phyloP scores from a whole-genome alignment of 169 alveolate species.

The Amoebophrya sp. region DNA sequence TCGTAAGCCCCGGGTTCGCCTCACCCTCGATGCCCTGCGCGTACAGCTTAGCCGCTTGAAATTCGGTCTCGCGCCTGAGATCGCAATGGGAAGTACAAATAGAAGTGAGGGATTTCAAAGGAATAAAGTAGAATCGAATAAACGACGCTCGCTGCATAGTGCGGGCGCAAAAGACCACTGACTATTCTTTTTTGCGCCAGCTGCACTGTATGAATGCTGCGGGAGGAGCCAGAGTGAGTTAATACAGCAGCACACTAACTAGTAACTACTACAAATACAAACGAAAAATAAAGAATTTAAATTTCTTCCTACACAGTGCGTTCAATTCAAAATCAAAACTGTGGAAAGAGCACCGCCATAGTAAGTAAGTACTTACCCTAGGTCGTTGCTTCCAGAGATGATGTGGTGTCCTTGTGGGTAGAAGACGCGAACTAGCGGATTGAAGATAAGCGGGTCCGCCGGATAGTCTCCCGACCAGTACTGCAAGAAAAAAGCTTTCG shows the following conservation, averaged over 20 bases:
- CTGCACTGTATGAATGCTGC: too few species aligned
- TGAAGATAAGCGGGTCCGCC: neutral
- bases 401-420: neutral
- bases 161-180: too few species aligned
- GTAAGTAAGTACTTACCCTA: neutral
- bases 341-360: neutral
- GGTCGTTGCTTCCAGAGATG: neutral
- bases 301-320: too few species aligned
- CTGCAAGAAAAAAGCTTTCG: neutral
- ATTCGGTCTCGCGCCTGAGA: conserved; percentile 15
- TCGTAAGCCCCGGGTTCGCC: neutral
- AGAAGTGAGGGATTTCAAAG: too few species aligned
- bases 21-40: neutral
- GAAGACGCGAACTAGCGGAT: neutral
- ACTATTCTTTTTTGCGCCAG: too few species aligned
- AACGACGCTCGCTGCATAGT: too few species aligned
- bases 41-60: neutral
- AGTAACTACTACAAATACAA: too few species aligned
- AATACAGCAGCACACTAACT: too few species aligned
- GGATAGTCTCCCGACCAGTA: neutral
- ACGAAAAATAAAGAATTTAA: too few species aligned
- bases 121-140: too few species aligned
- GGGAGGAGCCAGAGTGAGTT: too few species aligned
- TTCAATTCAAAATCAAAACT: neutral
- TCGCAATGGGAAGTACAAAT: neutral